A percentile compares a stretch with the other conserved stretches of the same genome.
phyloP scores from a whole-genome alignment of 2,329 filamentous ascomycete genomes.

The Pseudogymnoascus sp. region DNA sequence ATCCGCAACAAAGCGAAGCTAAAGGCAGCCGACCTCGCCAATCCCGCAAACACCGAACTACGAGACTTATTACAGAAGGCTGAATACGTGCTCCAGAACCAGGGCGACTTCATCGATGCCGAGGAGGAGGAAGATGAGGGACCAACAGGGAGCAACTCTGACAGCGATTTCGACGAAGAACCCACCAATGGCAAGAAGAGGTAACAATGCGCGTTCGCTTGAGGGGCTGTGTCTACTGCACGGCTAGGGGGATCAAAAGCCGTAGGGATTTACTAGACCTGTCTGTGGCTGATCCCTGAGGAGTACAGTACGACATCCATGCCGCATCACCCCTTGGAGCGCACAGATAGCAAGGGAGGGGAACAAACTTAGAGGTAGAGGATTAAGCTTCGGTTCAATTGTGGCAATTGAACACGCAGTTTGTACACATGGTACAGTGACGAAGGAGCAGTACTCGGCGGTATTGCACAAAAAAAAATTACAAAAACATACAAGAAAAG shows the following conservation, averaged over 20 bases:
- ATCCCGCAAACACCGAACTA: constrained; percentile 58
- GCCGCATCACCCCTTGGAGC: constrained; percentile 5
- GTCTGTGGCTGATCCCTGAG: background rate
- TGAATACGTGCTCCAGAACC: constrained; percentile 54
- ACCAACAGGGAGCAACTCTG: constrained; percentile 2
- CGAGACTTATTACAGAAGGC: constrained; percentile 58
- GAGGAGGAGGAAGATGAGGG: constrained; percentile 17
- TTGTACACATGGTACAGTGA: background rate
- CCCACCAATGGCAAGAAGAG: constrained; percentile 11
- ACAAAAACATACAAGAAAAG: background rate
- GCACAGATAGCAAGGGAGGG: background rate
- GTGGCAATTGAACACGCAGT: background rate
- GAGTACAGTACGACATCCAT: background rate
- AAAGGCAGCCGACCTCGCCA: constrained; percentile 62
- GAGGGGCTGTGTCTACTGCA: background rate
- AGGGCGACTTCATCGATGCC: constrained; percentile 45
- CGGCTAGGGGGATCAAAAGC: background rate
- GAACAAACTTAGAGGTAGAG: background rate
- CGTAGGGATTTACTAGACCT: background rate
- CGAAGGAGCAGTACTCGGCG: background rate
- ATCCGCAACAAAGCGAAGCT: constrained; percentile 65
- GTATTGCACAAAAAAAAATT: background rate
- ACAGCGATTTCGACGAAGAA: constrained; percentile 8
- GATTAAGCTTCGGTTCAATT: background rate
- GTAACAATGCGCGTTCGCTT: constrained; percentile 7